phyloP scores from a whole-genome alignment of 2,329 filamentous ascomycete genomes.

The Aspergillus glaucus region DNA sequence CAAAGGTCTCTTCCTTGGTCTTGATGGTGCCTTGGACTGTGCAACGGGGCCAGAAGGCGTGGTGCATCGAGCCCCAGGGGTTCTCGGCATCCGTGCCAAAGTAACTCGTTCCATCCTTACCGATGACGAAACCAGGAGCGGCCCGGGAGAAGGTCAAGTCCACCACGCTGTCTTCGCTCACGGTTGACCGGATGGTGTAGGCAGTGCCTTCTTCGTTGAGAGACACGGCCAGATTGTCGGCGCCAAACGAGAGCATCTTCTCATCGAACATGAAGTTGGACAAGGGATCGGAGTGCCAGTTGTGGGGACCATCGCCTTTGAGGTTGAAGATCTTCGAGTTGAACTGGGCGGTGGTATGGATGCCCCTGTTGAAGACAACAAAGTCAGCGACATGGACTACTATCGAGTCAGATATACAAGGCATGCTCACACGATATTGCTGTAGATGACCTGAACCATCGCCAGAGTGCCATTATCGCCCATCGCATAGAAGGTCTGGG shows the following conservation, averaged over 20 bases:
- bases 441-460: conserved; percentile 91
- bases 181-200: conserved; percentile 86
- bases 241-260: conserved; percentile 75
- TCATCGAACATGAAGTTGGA: conserved; percentile 77
- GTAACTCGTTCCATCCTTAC: conserved; percentile 73
- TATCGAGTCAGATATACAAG: neutral
- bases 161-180: conserved; percentile 72
- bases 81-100: conserved; percentile 80
- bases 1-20: conserved; percentile 71
- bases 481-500: conserved; percentile 87
- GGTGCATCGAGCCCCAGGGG: conserved; percentile 89
- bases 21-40: conserved; percentile 74
- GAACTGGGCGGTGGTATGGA: conserved; percentile 88
- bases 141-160: conserved; percentile 74
- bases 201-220: conserved; percentile 75
- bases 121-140: conserved; percentile 76
- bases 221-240: conserved; percentile 76
- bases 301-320: conserved; percentile 62
- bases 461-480: conserved; percentile 69
- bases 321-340: conserved; percentile 86
- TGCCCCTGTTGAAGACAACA: conserved; percentile 54
- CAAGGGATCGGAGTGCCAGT: conserved; percentile 80
- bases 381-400: conserved; percentile 6
- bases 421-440: conserved; percentile 76
- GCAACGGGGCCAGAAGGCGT: conserved; percentile 91